phyloP scores from a whole-genome alignment of 345 rosid species.

The Pelargonium nanum region DNA sequence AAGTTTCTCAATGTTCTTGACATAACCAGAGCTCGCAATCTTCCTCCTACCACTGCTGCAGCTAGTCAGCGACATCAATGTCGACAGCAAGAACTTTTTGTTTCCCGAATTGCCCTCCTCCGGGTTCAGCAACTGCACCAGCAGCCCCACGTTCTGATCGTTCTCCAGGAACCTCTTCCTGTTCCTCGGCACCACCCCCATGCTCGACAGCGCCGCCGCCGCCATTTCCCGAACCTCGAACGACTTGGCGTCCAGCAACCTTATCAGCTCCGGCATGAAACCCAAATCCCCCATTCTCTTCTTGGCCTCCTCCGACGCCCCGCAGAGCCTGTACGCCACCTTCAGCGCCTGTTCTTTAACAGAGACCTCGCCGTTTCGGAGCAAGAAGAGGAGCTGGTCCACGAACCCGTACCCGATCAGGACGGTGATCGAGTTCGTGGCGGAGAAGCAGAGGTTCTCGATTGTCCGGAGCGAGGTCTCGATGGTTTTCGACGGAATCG shows the following conservation, averaged over 20 bases:
- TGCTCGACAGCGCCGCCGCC: constrained; percentile 41
- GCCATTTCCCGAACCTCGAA: constrained; percentile 70
- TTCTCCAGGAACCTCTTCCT: constrained; percentile 64
- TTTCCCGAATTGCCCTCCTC: constrained; percentile 47
- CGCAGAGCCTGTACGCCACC: constrained; percentile 49
- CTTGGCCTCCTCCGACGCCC: constrained; percentile 53
- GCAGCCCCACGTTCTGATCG: constrained; percentile 45
- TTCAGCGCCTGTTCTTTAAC: constrained; percentile 71
- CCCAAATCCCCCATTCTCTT: constrained; percentile 69
- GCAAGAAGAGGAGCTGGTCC: constrained; percentile 42
- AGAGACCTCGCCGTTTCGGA: constrained; percentile 55
- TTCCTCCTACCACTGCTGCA: constrained; percentile 70
- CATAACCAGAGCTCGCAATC: constrained; percentile 60
- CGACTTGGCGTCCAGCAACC: constrained; percentile 74
- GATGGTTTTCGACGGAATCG: constrained; percentile 9
- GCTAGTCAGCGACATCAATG: constrained; percentile 55
- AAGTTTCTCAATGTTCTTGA: constrained; percentile 76
- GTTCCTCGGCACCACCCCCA: constrained; percentile 54
- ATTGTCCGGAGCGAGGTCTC: not conserved
- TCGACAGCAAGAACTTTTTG: constrained; percentile 54
- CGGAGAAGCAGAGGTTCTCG: constrained; percentile 6
- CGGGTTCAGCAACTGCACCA: constrained; percentile 54
- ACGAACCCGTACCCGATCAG: constrained; percentile 46
- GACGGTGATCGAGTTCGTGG: constrained; percentile 25
- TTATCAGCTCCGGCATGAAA: constrained; percentile 68